Base-by-base conservation (phyloP, 1,284 basidiomycete genomes). In the Cystobasidium sp. region DNA sequence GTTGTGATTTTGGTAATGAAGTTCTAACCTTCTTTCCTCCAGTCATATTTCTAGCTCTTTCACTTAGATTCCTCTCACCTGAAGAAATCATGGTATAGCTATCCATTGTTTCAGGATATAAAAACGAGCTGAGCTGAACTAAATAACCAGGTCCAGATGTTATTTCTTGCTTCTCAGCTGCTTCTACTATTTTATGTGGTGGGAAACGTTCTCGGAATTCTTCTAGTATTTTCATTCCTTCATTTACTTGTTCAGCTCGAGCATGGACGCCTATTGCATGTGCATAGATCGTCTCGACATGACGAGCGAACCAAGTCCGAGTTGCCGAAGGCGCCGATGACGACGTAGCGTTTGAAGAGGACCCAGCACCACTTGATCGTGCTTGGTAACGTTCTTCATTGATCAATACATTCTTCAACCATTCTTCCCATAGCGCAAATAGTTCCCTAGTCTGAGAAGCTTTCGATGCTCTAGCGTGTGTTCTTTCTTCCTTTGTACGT, bases 41-140 rank as follows among this genome's bases (percentile, higher is more conserved):
- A 24, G 44, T 49, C 8, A 49, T n/a, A 47, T 58, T 43, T 47
- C 18, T 31, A 14, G 31, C 55, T 9, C 12, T 70, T 18, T 39
- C 44, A 18, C 14, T 44, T 6, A 41, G 41, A 14, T 56, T n/a
- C n/a, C n/a, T n/a, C n/a, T n/a, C n/a, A n/a, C n/a, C n/a, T n/a
- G n/a, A n/a, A n/a, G n/a, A n/a, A n/a, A n/a, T n/a, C n/a, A n/a
- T n/a, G 44, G 41, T 55, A 12, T n/a, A 44, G 12, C 18, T 41
- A 52, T 73, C 70, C 51, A 31, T 55, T 22, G 70, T 73, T 49
- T 73, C 70, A 49, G 70, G 70, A 37, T 73, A 73, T 47, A 73
- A 53, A 16, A 49, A 47, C 2, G 70, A 73, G 5, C 62, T 66
- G 43, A 73, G 31, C 62, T 73, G 31, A 6, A 65, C 53, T 18